These are phyloP conservation scores for Penicillium nordicum DNA, from an alignment of 2,329 filamentous ascomycete species.

Conservation along the genomic window DNA sequence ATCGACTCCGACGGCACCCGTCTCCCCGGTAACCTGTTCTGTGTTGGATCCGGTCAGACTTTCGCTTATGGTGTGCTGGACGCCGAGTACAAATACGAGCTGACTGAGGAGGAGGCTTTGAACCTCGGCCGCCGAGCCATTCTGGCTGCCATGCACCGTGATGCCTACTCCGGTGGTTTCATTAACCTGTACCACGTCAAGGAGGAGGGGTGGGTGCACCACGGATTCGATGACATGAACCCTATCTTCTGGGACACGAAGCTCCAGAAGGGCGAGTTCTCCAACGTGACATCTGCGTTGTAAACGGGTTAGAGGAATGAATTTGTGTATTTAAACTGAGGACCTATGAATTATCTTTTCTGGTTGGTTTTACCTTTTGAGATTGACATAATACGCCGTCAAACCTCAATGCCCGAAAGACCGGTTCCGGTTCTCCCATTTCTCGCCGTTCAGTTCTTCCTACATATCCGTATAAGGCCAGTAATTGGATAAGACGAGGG, in stretches of 20 bases:
- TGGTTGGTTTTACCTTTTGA: background rate
- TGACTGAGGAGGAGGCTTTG: constrained; percentile 81
- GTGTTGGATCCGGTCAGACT: constrained; percentile 95
- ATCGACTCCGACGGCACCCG: constrained; percentile 96
- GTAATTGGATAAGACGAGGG: too few relatives aligned
- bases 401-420: too few relatives aligned
- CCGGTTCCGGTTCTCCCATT: too few relatives aligned
- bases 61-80: constrained; percentile 98
- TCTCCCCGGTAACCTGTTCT: constrained; percentile 91
- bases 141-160: constrained; percentile 89
- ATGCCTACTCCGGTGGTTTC: constrained; percentile 97
- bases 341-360: background rate
- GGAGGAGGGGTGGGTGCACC: constrained; percentile 98
- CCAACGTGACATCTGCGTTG: constrained; percentile 80
- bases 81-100: constrained; percentile 87
- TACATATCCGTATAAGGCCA: too few relatives aligned
- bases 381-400: background rate
- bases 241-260: constrained; percentile 99
- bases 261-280: constrained; percentile 97
- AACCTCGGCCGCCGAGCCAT: constrained; percentile 90
- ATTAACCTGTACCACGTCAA: constrained; percentile 99
- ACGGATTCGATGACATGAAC: constrained; percentile 97
- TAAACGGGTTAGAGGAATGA: constrained; percentile 19
- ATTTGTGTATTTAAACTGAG: constrained; percentile 6
- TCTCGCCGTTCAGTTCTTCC: too few relatives aligned